Conservation (phyloP, 1,284 basidiomycete genomes). For the Sutorius eximius region DNA sequence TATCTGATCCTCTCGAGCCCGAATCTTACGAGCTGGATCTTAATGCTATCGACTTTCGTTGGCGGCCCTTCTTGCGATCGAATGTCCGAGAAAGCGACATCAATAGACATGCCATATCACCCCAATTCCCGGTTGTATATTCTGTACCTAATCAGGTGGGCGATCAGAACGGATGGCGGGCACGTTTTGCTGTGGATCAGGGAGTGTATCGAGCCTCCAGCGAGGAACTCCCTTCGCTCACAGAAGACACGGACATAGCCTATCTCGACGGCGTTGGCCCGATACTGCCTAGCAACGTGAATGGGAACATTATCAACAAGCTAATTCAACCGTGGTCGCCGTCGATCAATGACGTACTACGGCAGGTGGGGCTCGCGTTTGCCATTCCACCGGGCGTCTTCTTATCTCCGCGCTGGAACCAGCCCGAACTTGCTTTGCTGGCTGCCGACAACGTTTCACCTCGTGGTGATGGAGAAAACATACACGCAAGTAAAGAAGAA, state of each 20-base stretch:
- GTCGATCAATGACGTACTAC: constrained; percentile 22
- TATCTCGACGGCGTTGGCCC: constrained; percentile 8
- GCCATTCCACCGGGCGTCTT: constrained; percentile 46
- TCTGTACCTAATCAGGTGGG: constrained; percentile 5
- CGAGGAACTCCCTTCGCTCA: constrained; percentile 14
- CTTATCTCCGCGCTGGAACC: constrained; percentile 46
- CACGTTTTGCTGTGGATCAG: constrained; percentile 15
- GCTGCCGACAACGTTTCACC: constrained; percentile 5
- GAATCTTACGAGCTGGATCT: constrained; percentile 39
- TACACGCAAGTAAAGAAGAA: constrained; percentile 6
- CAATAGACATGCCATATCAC: not conserved
- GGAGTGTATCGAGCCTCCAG: constrained; percentile 8
- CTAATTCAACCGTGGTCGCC: constrained; percentile 5
- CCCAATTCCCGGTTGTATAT: constrained; percentile 2
- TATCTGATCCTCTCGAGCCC: constrained; percentile 41
- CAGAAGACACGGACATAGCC: constrained; percentile 8
- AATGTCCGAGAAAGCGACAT: constrained; percentile 10
- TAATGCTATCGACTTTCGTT: constrained; percentile 51
- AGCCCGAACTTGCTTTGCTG: constrained; percentile 4
- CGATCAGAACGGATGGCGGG: constrained; percentile 21
- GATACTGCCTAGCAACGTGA: constrained; percentile 10
- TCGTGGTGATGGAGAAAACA: constrained; percentile 20
- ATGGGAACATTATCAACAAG: not conserved
- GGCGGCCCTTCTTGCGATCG: constrained; percentile 43
- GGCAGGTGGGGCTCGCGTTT: constrained; percentile 25